These are phyloP conservation scores for Sisymbrium irio DNA, from an alignment of 345 rosid genomes.

Conservation along the genomic window DNA sequence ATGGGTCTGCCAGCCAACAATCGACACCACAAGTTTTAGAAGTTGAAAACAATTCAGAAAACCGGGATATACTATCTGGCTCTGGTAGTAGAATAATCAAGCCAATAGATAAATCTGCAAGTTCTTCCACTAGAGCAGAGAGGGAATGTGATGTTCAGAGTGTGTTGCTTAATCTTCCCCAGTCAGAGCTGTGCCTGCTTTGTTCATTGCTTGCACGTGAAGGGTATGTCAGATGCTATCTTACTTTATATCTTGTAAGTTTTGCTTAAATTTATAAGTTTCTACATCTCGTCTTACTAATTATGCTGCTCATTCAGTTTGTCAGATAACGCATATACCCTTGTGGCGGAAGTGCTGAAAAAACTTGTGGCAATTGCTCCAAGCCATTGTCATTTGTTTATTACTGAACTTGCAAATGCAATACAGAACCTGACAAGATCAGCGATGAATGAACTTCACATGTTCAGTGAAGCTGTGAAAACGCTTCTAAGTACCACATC, in stretches of 20 bases:
- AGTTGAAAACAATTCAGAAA: slow-evolving; percentile 40
- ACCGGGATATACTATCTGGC: slow-evolving; percentile 37
- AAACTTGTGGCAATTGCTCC: slow-evolving; percentile 82
- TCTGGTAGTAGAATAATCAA: slow-evolving; percentile 43
- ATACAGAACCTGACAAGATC: slow-evolving; percentile 67
- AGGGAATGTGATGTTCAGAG: slow-evolving; percentile 58
- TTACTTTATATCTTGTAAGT: not conserved
- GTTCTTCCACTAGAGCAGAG: slow-evolving; percentile 41
- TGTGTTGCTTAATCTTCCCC: slow-evolving; percentile 70
- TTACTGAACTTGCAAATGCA: slow-evolving; percentile 75
- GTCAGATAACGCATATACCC: slow-evolving; percentile 88
- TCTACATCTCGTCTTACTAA: not conserved
- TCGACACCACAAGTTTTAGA: slow-evolving; percentile 34
- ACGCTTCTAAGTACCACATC: slow-evolving; percentile 70
- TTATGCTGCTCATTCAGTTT: slow-evolving; percentile 45
- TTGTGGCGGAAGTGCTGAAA: slow-evolving; percentile 88
- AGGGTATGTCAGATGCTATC: slow-evolving; percentile 54
- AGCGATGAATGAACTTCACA: slow-evolving; percentile 70
- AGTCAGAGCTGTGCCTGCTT: slow-evolving; percentile 73
- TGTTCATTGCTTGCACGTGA: slow-evolving; percentile 94
- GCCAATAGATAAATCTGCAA: slow-evolving; percentile 41
- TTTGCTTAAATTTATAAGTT: not conserved
- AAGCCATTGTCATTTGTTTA: slow-evolving; percentile 73
- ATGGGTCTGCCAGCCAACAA: slow-evolving; percentile 41
- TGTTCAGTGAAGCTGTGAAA: slow-evolving; percentile 82